These are phyloP conservation scores for Telfairia occidentalis DNA, from an alignment of 331 rosid genomes.

Conservation along the genomic window DNA sequence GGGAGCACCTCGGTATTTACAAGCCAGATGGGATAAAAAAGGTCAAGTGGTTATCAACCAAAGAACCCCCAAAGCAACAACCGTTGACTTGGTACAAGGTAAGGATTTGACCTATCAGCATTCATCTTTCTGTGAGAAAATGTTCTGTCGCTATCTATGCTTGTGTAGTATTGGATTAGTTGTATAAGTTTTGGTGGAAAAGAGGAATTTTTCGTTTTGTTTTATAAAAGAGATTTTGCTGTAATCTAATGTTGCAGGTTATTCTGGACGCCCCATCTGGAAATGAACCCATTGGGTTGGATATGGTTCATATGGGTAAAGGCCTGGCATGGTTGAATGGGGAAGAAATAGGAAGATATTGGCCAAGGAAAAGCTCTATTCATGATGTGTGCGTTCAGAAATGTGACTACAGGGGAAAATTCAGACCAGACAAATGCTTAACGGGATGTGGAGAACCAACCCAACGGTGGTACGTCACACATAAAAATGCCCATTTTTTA, in stretches of 20 bases:
- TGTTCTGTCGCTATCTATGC: conserved; percentile 5
- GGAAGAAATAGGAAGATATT: conserved; percentile 98
- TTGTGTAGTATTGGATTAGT: not conserved
- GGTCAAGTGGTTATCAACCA: conserved; percentile 55
- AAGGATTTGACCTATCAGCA: conserved; percentile 10
- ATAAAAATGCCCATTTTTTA: not conserved
- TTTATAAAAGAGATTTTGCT: not conserved
- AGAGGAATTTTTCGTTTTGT: not conserved
- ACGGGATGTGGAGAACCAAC: conserved; percentile 92
- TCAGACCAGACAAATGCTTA: conserved; percentile 69
- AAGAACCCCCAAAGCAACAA: conserved; percentile 52
- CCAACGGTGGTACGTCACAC: conserved; percentile 61
- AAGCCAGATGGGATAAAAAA: conserved; percentile 37
- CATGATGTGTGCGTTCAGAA: conserved; percentile 52
- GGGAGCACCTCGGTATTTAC: conserved; percentile 58
- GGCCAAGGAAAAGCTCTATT: conserved; percentile 59
- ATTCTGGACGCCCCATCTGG: conserved; percentile 67
- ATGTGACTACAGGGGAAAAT: conserved; percentile 84
- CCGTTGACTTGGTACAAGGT: conserved; percentile 95
- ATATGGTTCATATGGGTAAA: conserved; percentile 89
- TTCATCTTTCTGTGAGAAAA: conserved; percentile 2
- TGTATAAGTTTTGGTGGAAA: not conserved
- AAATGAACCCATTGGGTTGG: conserved; percentile 77
- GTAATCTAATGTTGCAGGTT: conserved; percentile 31
- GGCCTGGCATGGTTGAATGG: conserved; percentile 98